Evolutionary conservation across 139 green algal genomes (phyloP), one percentile per base, ranked within the genome.

Genomic region (Volvox africanus): DNA sequence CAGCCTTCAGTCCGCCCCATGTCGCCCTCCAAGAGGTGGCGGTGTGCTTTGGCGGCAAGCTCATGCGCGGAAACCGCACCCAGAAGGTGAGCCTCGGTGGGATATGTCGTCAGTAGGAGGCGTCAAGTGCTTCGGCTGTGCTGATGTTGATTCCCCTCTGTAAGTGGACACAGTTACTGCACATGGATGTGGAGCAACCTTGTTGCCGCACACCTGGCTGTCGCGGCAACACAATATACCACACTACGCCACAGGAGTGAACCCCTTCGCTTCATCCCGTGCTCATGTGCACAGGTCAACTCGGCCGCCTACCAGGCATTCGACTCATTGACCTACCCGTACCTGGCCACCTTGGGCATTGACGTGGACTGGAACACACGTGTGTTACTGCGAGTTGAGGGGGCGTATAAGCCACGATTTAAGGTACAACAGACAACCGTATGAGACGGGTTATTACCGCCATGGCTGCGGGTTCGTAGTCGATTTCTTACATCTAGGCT

Each of bases 1-100:
- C 96, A 0, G 88, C 82, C 82, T 96, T 95, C 92, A 91, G 44
- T 13, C 95, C 96, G 5, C 97, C 97, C 0, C 95, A 97, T 62
- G 92, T 96, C 12, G 73, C 92, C 1, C 88, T 97, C 6, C 79
- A 96, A 62, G 97, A 99, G 91, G 97, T 99, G 50, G 96, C 96
- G 1, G 91, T 99, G 35, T 99, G 97, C 94, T 99, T 99, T 89
- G 90, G 97, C 0, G 97, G 97, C 22, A 95, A 93, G 44, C 96
- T 99, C 2, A 94, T 99, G 95, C 93, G 97, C 0, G 97, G 97
- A 69, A 99, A 99, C 94, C 91, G 97, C 9, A 76, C 91, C 9
- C 95, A 96, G 28, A 98, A 98, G 90, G 91, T 78, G n/a, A 9
- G 80, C 13, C 12, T 75, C 22, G 2, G 9, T 55, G 9, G 44